Evolutionary conservation across 495 filamentous ascomycete species (phyloP), one percentile per base, ranked within the genome.

Genomic region (Xylona heveae): DNA sequence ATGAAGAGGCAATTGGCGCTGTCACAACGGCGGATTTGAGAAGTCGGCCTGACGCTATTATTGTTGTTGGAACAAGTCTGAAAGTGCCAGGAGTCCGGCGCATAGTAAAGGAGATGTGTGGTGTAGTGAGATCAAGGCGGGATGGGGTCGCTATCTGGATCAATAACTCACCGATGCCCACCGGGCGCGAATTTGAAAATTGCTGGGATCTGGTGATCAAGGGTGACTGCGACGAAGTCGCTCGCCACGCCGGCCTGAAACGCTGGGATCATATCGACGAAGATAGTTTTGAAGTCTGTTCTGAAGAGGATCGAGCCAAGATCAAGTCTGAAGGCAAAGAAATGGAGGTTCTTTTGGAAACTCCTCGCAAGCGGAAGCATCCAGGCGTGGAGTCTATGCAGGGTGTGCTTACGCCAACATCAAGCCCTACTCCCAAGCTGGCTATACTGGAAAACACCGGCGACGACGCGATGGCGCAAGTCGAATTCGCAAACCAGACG

Each of bases 141-240:
- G 81, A 88, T 40, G 90, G 88, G n/a, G 60, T 93, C 28, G 77
- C 83, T 1, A 75, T 91, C 26, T 97, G 84, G 78, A 78, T 97
- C 45, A 95, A 94, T 52, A 68, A 79, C 30, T 80, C 88, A 35
- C 66, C 77, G 0, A 71, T 73, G 34, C 88, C 88, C 5, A 58
- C 61, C 7, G 75, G 78, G 16, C 74, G 74, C 41, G 84, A 93
- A 30, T 76, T 94, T 34, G 79, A 83, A 45, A 71, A 82, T 36
- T 82, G 78, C 45, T 97, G 82, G 67, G 88, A 97, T 51, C 52
- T 93, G 37, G 68, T 95, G 7, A 74, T 97, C 31, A 66, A 66
- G 38, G 84, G 81, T 9, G 74, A 78, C 38, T 92, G 78, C 44
- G 88, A 97, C 46, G 71, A 82, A 39, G 74, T 95, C 10, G 88